Evolutionary conservation across 345 rosid species (phyloP).

Genomic region (Noccaea bulbosa): DNA sequence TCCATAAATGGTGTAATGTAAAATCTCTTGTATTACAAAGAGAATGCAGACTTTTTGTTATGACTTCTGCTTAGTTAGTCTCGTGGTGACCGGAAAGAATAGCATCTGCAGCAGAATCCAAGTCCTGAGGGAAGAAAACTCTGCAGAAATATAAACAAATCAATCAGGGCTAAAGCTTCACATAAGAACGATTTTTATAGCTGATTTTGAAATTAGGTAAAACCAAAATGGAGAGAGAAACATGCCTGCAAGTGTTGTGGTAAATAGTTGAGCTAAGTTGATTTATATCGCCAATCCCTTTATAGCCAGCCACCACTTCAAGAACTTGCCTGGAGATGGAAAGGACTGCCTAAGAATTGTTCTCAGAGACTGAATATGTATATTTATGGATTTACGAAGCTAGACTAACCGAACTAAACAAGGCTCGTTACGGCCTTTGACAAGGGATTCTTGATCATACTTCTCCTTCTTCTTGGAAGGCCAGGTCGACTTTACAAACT

Average conservation of each 20-base stretch:
- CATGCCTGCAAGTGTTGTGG: conserved; percentile 90
- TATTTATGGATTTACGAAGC: neutral
- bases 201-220: neutral
- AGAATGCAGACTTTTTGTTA: conserved; percentile 10
- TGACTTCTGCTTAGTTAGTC: conserved; percentile 30
- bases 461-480: conserved; percentile 95
- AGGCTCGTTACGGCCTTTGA: conserved; percentile 96
- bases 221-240: conserved; percentile 10
- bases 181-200: neutral
- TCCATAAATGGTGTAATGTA: conserved; percentile 25
- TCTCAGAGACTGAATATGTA: neutral
- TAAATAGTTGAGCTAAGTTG: conserved; percentile 72
- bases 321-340: conserved; percentile 75
- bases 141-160: conserved; percentile 47
- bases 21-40: conserved; percentile 15
- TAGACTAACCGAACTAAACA: conserved; percentile 80
- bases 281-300: conserved; percentile 65
- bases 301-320: conserved; percentile 89
- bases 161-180: conserved; percentile 16
- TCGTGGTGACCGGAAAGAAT: conserved; percentile 55
- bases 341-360: neutral
- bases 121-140: conserved; percentile 92
- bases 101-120: conserved; percentile 80
- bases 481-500: conserved; percentile 68
- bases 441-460: conserved; percentile 69